Conservation (phyloP, 106 monocot species). For the Acorus calamus region DNA sequence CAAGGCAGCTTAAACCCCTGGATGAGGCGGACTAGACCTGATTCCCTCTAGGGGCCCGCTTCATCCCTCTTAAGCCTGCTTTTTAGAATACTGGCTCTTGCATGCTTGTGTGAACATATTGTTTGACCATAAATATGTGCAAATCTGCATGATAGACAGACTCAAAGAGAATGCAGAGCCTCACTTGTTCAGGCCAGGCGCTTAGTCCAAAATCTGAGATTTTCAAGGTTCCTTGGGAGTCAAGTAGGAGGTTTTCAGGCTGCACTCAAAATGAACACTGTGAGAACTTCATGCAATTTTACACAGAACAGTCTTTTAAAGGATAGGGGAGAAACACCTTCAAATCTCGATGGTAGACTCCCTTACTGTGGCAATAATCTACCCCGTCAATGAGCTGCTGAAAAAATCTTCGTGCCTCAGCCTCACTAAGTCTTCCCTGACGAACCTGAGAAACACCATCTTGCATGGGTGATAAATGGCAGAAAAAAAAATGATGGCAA, state of each 20-base stretch:
- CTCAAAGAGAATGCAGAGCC: not conserved
- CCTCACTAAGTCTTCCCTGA: conserved; percentile 68
- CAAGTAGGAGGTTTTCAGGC: conserved; percentile 94
- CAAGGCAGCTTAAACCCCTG: no score
- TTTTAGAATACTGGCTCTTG: no score
- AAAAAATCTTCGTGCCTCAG: conserved; percentile 79
- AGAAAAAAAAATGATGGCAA: no score
- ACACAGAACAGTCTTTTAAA: not conserved
- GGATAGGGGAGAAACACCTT: conserved; percentile 37
- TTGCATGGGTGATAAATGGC: no score
- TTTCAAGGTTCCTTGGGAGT: conserved; percentile 88
- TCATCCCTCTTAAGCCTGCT: no score
- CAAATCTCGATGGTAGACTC: conserved; percentile 90
- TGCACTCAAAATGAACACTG: conserved; percentile 16
- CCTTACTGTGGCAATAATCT: conserved; percentile 83
- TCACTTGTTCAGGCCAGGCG: conserved; percentile 68
- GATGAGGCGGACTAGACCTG: no score
- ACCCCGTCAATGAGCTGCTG: conserved; percentile 96
- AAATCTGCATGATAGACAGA: no score
- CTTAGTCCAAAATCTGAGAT: conserved; percentile 98
- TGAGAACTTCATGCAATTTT: conserved; percentile 5
- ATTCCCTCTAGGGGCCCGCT: no score
- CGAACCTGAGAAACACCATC: conserved; percentile 31
- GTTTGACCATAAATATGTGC: no score
- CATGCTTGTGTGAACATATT: no score